A percentile compares a stretch with the other conserved stretches of the same genome.
Evolutionary conservation across 2,329 filamentous ascomycete species (phyloP).

Genomic region (Hypomyces perniciosus): DNA sequence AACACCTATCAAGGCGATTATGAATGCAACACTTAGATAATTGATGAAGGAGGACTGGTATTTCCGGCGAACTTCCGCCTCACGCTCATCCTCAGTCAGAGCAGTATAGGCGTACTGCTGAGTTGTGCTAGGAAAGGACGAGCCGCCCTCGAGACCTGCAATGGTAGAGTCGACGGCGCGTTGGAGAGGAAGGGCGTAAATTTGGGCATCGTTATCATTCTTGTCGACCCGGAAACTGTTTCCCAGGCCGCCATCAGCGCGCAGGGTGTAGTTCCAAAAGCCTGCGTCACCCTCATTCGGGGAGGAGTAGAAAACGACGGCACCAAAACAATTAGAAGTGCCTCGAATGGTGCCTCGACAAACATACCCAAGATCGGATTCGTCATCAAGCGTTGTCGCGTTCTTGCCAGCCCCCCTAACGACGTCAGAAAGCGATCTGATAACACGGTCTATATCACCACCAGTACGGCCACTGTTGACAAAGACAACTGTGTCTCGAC

Average conservation of each 20-base stretch:
- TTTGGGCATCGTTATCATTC: slow-evolving; percentile 55
- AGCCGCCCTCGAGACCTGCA: slow-evolving; percentile 10
- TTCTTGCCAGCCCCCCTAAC: slow-evolving; percentile 22
- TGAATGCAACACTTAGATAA: slow-evolving; percentile 60
- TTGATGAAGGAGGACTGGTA: slow-evolving; percentile 62
- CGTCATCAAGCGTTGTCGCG: slow-evolving; percentile 18
- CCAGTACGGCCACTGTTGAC: slow-evolving; percentile 65
- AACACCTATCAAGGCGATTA: slow-evolving; percentile 63
- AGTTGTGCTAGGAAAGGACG: slow-evolving; percentile 24
- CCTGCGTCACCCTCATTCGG: slow-evolving; percentile 49
- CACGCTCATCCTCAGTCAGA: slow-evolving; percentile 41
- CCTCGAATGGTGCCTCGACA: slow-evolving; percentile 58
- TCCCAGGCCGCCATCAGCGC: slow-evolving; percentile 55
- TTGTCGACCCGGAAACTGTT: slow-evolving; percentile 49
- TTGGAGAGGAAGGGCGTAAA: slow-evolving; percentile 64
- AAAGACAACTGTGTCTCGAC: slow-evolving; percentile 62
- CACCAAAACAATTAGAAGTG: slow-evolving; percentile 66
- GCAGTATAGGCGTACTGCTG: slow-evolving; percentile 28
- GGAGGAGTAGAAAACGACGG: slow-evolving; percentile 64
- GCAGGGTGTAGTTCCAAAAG: slow-evolving; percentile 67
- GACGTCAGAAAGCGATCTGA: slow-evolving; percentile 36
- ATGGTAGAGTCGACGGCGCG: slow-evolving; percentile 62
- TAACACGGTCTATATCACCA: slow-evolving; percentile 64
- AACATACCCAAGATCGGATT: slow-evolving; percentile 29
- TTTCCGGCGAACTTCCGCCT: slow-evolving; percentile 48